These are phyloP conservation scores for Cucurbitaria berberidis DNA, from an alignment of 2,329 filamentous ascomycete species.

Conservation along the genomic window DNA sequence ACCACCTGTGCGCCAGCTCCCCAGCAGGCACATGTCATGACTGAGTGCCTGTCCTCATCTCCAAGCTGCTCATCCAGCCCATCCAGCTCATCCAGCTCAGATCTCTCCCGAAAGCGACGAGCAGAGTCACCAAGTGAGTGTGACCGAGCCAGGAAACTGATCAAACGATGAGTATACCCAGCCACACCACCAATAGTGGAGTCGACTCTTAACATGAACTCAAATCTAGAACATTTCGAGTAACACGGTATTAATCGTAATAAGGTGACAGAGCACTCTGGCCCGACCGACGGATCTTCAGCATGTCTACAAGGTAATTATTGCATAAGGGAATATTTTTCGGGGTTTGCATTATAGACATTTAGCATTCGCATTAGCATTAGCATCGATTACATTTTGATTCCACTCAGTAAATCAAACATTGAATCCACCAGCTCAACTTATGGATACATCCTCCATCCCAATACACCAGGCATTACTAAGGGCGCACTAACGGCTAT, in stretches of 20 bases:
- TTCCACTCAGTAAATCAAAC: background rate
- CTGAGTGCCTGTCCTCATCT: background rate
- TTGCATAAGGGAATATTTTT: too few species aligned
- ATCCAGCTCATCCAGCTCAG: background rate
- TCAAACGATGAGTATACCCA: background rate
- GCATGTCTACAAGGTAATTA: background rate
- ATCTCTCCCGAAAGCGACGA: conserved; percentile 2
- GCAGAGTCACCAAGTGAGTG: background rate
- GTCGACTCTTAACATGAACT: too few species aligned
- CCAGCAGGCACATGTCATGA: background rate
- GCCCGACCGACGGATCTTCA: background rate
- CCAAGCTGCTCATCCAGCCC: background rate
- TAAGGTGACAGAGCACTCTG: too few species aligned
- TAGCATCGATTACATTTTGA: background rate
- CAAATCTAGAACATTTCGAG: too few species aligned
- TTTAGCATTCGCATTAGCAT: background rate
- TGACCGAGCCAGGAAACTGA: background rate
- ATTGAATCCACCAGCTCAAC: background rate
- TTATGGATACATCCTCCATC: too few species aligned
- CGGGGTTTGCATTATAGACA: background rate
- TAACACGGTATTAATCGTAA: too few species aligned
- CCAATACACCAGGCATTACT: too few species aligned
- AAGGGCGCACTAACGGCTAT: background rate
- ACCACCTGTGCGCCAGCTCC: background rate
- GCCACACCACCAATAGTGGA: background rate